These are phyloP conservation scores for Cercospora sojina DNA, from an alignment of 2,329 filamentous ascomycete species.

Conservation along the genomic window DNA sequence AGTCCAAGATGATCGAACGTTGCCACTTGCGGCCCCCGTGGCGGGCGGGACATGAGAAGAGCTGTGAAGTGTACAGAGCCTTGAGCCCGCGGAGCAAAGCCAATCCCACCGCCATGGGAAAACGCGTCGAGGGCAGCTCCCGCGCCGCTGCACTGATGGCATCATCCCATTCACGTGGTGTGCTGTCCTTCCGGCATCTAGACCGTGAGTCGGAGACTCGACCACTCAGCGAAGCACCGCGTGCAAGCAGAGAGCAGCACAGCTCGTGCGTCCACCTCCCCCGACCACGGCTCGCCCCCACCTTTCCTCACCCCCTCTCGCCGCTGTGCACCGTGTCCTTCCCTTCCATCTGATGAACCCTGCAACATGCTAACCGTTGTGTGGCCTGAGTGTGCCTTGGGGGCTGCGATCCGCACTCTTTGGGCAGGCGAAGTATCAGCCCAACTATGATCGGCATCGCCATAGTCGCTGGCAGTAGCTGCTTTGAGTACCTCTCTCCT, in stretches of 20 bases:
- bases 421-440: background rate
- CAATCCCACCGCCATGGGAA: background rate
- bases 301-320: background rate
- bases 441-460: slow-evolving; percentile 15
- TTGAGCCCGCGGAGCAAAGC: too few species aligned
- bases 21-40: background rate
- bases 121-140: background rate
- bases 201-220: background rate
- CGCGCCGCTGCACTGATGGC: background rate
- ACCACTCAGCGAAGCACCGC: background rate
- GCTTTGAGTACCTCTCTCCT: background rate
- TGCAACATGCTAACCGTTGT: background rate
- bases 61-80: too few species aligned
- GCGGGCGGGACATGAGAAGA: background rate
- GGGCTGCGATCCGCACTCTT: slow-evolving; percentile 6
- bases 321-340: background rate
- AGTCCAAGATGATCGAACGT: background rate
- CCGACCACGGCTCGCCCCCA: background rate
- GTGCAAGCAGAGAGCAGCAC: background rate
- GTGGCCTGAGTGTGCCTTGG: background rate
- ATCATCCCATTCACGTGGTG: slow-evolving; percentile 1
- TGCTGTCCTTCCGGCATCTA: background rate
- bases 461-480: background rate
- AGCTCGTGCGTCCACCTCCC: background rate
- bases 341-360: background rate